Base-by-base conservation (phyloP, 352 stramenopile genomes). In the Pilasporangium apinafurcum region DNA sequence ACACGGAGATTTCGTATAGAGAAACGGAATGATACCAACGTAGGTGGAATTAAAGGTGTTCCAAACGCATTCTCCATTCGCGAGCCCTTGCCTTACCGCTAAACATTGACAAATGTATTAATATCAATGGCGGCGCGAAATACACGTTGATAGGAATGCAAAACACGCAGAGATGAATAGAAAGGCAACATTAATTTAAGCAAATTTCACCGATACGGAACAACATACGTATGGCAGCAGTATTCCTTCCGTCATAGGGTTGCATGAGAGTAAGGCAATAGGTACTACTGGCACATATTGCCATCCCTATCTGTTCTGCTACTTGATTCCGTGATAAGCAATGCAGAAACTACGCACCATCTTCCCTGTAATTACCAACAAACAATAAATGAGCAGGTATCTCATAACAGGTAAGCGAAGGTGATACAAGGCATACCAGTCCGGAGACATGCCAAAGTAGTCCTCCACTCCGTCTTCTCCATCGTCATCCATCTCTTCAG, bases 361-460 rank as follows among this genome's bases (percentile, higher is more conserved):
- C 69, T 62, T 83, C 69, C 69, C 69, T 79, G 31, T 41, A 37
- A 17, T 17, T 25, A 35, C 29, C 21, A 37, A 5, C 33, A 57
- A n/a, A 26, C 33, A 21, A 37, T 36, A 41, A 35, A 1, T 1
- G 27, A 28, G 21, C 29, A 8, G 26, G 16, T 22, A 5, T 31
- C 28, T 14, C 18, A 12, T 5, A 12, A 8, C 24, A 28, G 14
- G 12, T 27, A 16, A 8, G 20, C 17, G 8, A 50, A n/a, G 17
- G 46, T 5, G 21, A 2, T 9, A 33, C 16, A 26, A 9, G 17
- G 18, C 69, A 49, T 72, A 92, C 77, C 77, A 92, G 60, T 92
- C 80, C 28, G 71, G 66, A 3, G 79, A 85, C 77, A 92, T 92
- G 60, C 76, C 80, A 40, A 89, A 90, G 65, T 90, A 87, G 56